Percentiles rank a stretch among this genome's conserved stretches.
Evolutionary conservation across 2,329 filamentous ascomycete genomes (phyloP).

Genomic region (Immersiporthe knoxdaviesiana): DNA sequence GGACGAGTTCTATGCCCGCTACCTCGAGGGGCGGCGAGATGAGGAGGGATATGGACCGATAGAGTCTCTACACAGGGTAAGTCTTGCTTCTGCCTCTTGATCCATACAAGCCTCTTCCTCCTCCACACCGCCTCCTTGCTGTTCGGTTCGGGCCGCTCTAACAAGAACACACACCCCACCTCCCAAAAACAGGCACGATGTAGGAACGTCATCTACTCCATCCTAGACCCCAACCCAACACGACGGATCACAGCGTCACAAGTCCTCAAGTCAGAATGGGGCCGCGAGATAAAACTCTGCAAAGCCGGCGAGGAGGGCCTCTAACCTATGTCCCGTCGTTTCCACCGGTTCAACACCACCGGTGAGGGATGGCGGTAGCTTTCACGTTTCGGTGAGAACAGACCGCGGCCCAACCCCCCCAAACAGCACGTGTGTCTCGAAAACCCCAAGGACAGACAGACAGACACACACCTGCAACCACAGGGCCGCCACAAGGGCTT

Average conservation of each 20-base stretch:
- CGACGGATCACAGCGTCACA: conserved; percentile 94
- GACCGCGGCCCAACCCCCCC: conserved; percentile 5
- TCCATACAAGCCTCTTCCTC: not conserved
- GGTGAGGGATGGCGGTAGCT: conserved; percentile 29
- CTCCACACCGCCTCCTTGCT: no score
- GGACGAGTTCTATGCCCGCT: conserved; percentile 95
- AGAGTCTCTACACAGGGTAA: conserved; percentile 90
- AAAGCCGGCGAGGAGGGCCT: conserved; percentile 95
- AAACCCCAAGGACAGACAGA: no score
- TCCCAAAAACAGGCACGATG: conserved; percentile 83
- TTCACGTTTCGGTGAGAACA: conserved; percentile 30
- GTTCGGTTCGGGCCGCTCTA: not conserved
- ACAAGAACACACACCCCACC: conserved; percentile 27
- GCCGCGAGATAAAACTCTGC: conserved; percentile 95
- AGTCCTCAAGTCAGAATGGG: conserved; percentile 98
- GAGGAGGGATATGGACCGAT: conserved; percentile 97
- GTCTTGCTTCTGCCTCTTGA: conserved; percentile 39
- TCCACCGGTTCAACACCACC: conserved; percentile 21
- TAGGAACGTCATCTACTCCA: conserved; percentile 98
- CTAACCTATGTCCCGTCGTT: conserved; percentile 49
- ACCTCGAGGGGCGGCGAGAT: conserved; percentile 88
- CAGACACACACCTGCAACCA: not conserved
- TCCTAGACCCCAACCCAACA: conserved; percentile 90
- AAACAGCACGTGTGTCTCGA: not conserved
- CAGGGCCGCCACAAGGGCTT: conserved; percentile 1